These are phyloP conservation scores for Penicillium ochrochloron DNA, from an alignment of 495 filamentous ascomycete species.

Conservation along the genomic window DNA sequence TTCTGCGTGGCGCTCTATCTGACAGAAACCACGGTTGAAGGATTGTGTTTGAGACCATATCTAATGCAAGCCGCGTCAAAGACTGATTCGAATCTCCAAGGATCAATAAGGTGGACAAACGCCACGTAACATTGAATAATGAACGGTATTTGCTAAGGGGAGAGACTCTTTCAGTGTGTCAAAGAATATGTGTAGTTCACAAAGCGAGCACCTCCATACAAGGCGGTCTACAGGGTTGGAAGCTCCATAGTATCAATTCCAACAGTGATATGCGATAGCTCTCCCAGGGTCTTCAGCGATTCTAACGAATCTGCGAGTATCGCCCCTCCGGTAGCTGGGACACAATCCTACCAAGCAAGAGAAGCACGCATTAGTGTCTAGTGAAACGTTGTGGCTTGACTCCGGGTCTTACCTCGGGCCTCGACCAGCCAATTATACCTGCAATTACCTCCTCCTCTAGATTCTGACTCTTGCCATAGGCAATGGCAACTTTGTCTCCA, in stretches of 20 bases:
- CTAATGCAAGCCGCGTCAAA: too few relatives aligned
- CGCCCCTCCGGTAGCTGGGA: not conserved
- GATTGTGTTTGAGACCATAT: too few relatives aligned
- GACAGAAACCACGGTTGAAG: too few relatives aligned
- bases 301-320: not conserved
- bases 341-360: not conserved
- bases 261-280: not conserved
- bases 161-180: not conserved
- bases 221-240: not conserved
- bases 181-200: not conserved
- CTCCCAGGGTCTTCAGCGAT: not conserved
- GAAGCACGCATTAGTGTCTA: not conserved
- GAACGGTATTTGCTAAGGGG: not conserved
- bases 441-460: conserved; percentile 5
- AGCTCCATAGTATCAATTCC: not conserved
- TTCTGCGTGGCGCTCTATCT: too few relatives aligned
- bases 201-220: not conserved
- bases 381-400: not conserved
- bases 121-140: not conserved
- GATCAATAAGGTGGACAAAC: too few relatives aligned
- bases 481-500: not conserved
- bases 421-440: conserved; percentile 21
- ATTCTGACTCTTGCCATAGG: conserved; percentile 18
- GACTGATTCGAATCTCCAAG: too few relatives aligned
- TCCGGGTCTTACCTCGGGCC: conserved; percentile 8